Conservation (phyloP, 179 eudicot species). For the Beta lomatogona region DNA sequence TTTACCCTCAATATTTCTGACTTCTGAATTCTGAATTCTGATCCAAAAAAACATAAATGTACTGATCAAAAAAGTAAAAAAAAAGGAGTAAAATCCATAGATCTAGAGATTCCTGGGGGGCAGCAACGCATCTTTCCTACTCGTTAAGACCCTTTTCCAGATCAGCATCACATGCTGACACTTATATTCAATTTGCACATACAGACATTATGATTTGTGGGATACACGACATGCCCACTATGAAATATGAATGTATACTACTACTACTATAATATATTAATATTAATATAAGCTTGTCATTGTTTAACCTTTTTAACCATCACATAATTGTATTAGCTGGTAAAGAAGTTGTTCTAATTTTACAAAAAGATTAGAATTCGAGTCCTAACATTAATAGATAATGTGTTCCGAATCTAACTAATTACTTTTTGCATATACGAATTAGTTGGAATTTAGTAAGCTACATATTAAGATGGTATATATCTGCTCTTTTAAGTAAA, state of each 20-base stretch:
- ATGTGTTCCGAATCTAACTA: not conserved
- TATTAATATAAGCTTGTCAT: not conserved
- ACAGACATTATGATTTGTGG: conserved; percentile 25
- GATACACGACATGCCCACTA: conserved; percentile 30
- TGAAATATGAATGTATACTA: not conserved
- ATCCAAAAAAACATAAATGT: not conserved
- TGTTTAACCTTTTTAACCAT: not conserved
- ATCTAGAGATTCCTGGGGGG: conserved; percentile 26
- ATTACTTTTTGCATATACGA: too few relatives aligned
- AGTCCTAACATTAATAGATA: not conserved
- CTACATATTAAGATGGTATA: not conserved
- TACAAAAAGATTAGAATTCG: too few relatives aligned
- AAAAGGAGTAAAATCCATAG: not conserved
- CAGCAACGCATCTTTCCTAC: conserved; percentile 22
- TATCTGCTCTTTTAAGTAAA: too few relatives aligned
- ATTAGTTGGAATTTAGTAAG: too few relatives aligned
- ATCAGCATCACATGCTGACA: conserved; percentile 41
- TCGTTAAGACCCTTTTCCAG: conserved; percentile 31
- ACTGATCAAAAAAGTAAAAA: not conserved
- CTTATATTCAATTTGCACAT: conserved; percentile 9
- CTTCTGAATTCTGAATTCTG: conserved; percentile 1
- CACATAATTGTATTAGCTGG: not conserved
- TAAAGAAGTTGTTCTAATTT: not conserved
- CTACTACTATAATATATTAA: not conserved
- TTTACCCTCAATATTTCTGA: not conserved